phyloP scores from a whole-genome alignment of 768 basidiomycete genomes.

The Suillus lakei region DNA sequence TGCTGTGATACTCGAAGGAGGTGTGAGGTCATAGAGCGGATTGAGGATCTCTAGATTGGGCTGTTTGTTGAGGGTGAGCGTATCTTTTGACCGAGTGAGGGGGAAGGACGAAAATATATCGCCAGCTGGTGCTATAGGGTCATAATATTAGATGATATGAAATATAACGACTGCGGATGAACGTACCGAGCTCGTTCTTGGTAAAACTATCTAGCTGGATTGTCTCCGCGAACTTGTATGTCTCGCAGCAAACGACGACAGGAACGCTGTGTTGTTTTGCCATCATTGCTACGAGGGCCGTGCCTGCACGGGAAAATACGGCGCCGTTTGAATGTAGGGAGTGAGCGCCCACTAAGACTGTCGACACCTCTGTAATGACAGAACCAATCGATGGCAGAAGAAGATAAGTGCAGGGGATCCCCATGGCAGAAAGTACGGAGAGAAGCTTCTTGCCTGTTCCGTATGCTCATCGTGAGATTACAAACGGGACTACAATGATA shows the following conservation, averaged over 20 bases:
- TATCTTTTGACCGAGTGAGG: conserved; percentile 11
- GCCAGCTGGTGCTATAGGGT: conserved; percentile 29
- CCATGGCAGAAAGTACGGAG: conserved; percentile 64
- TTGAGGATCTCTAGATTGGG: conserved; percentile 78
- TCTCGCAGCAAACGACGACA: conserved; percentile 96
- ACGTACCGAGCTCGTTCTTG: conserved; percentile 91
- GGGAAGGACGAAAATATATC: conserved; percentile 27
- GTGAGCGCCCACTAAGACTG: conserved; percentile 90
- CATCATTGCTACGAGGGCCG: conserved; percentile 96
- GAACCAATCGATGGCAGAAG: conserved; percentile 87
- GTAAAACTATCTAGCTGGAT: conserved; percentile 94
- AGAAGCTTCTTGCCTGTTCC: conserved; percentile 78
- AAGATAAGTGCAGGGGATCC: conserved; percentile 87
- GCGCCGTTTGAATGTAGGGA: conserved; percentile 95
- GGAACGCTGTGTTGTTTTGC: conserved; percentile 88
- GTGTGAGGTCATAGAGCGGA: conserved; percentile 93
- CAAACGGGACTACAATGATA: neutral
- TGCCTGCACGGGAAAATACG: conserved; percentile 92
- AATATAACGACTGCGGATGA: neutral
- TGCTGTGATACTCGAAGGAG: conserved; percentile 89
- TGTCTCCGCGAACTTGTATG: conserved; percentile 96
- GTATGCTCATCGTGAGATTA: conserved; percentile 1
- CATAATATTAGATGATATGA: neutral
- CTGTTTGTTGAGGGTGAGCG: conserved; percentile 33
- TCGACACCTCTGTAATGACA: conserved; percentile 79